These are phyloP conservation scores for Lactarius pseudohatsudake DNA, from an alignment of 768 basidiomycete genomes.

Conservation along the genomic window DNA sequence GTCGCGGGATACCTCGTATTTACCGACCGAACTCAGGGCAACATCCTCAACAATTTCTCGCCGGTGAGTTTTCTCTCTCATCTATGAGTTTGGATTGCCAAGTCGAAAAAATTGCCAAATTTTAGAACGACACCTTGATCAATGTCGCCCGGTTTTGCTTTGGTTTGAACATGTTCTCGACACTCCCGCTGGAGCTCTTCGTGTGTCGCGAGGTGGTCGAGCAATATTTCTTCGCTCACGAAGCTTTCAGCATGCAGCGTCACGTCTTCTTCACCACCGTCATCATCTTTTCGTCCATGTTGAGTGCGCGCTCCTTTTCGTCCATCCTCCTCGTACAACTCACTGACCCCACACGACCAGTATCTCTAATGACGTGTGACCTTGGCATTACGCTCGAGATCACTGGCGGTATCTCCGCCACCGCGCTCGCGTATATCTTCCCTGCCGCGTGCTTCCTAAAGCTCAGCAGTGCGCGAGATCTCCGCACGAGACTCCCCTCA, in stretches of 20 bases:
- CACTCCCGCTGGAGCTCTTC: constrained; percentile 92
- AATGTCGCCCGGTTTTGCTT: constrained; percentile 95
- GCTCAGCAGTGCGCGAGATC: constrained; percentile 66
- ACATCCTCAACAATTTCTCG: constrained; percentile 94
- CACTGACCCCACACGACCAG: constrained; percentile 42
- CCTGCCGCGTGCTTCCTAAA: constrained; percentile 85
- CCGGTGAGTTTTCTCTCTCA: constrained; percentile 44
- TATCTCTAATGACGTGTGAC: constrained; percentile 91
- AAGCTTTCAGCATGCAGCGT: constrained; percentile 75
- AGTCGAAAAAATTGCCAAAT: too few relatives aligned
- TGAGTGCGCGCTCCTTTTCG: constrained; percentile 50
- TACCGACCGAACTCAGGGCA: constrained; percentile 91
- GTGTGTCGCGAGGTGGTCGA: constrained; percentile 98
- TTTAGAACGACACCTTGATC: constrained; percentile 81
- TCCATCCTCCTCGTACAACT: background rate
- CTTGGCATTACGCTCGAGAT: constrained; percentile 98
- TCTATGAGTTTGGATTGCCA: background rate
- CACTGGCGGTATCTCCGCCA: constrained; percentile 93
- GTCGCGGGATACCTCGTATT: constrained; percentile 86
- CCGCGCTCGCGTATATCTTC: constrained; percentile 90
- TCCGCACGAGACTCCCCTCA: constrained; percentile 67
- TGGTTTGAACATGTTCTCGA: constrained; percentile 97
- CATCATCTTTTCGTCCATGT: constrained; percentile 78
- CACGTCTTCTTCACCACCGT: constrained; percentile 90
- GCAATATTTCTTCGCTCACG: constrained; percentile 92